phyloP scores from a whole-genome alignment of 1,284 basidiomycete genomes.

The Ustilago hordei region DNA sequence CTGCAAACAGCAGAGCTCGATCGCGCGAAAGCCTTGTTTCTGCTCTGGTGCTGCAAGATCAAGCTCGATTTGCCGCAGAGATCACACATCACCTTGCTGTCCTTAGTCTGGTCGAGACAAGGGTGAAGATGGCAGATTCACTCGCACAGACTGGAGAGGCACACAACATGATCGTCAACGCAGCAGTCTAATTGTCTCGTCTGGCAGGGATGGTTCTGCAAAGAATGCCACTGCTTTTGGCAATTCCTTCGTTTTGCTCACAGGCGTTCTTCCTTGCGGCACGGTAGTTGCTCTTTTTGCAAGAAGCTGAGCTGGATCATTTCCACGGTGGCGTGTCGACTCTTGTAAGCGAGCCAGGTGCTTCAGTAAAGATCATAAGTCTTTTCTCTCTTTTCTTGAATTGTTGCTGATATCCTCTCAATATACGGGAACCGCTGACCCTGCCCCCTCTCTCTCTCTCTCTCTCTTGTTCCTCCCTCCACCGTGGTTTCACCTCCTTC shows the following conservation, averaged over 20 bases:
- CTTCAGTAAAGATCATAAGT: conserved; percentile 28
- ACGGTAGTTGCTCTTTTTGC: conserved; percentile 30
- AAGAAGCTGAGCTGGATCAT: conserved; percentile 12
- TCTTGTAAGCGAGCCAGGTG: conserved; percentile 14
- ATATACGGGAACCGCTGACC: no score
- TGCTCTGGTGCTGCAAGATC: conserved; percentile 23
- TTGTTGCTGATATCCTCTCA: no score
- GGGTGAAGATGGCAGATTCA: conserved; percentile 15
- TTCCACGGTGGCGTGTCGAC: conserved; percentile 26
- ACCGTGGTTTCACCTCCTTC: conserved; percentile 1
- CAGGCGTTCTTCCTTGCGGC: conserved; percentile 28
- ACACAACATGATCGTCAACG: conserved; percentile 25
- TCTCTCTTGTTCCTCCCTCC: conserved; percentile 15
- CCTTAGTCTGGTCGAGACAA: conserved; percentile 26
- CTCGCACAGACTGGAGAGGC: conserved; percentile 7
- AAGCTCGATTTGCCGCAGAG: conserved; percentile 30
- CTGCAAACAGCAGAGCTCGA: not conserved
- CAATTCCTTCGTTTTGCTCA: conserved; percentile 26
- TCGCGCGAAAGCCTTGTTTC: conserved; percentile 12
- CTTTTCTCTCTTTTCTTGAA: not conserved
- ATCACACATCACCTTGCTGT: conserved; percentile 34
- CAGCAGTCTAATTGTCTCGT: conserved; percentile 31
- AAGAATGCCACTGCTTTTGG: conserved; percentile 4
- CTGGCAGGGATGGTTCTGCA: conserved; percentile 33
- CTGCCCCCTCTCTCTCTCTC: no score